Conservation (phyloP, 2,329 filamentous ascomycete species). For the Dothideomycetidae sp. region DNA sequence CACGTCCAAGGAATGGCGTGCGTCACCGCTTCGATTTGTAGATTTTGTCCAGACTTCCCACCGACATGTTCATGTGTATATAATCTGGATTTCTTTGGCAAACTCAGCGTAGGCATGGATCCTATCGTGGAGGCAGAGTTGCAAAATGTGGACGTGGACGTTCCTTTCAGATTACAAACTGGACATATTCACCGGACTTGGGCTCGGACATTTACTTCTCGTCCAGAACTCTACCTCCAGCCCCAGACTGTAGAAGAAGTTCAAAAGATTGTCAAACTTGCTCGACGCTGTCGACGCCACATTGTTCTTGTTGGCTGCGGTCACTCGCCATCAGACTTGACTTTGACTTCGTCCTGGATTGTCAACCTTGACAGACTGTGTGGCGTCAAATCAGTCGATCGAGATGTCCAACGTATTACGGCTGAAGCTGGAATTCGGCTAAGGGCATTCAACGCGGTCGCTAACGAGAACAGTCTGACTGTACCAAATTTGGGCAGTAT, state of each 20-base stretch:
- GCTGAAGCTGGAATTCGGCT: constrained; percentile 85
- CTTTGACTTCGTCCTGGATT: constrained; percentile 87
- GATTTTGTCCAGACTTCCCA: too few relatives aligned
- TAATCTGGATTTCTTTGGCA: too few relatives aligned
- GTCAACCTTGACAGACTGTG: constrained; percentile 80
- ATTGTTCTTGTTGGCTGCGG: constrained; percentile 78
- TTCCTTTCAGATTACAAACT: constrained; percentile 63
- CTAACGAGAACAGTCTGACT: constrained; percentile 63
- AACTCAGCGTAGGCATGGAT: constrained; percentile 4
- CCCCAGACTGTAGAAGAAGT: constrained; percentile 68
- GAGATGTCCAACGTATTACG: constrained; percentile 49
- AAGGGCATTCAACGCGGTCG: constrained; percentile 54
- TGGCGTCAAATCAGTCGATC: constrained; percentile 56
- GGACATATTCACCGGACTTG: constrained; percentile 77
- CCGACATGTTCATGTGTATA: too few relatives aligned
- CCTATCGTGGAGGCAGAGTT: constrained; percentile 5
- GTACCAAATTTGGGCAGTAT: constrained; percentile 92
- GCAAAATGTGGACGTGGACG: constrained; percentile 40
- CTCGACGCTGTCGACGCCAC: constrained; percentile 64
- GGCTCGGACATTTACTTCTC: constrained; percentile 82
- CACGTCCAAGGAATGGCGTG: too few relatives aligned
- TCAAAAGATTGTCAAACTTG: constrained; percentile 67
- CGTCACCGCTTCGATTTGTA: too few relatives aligned
- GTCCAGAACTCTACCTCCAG: constrained; percentile 81
- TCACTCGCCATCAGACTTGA: constrained; percentile 84